Conservation (phyloP, 345 rosid genomes). For the Corchorus olitorius region DNA sequence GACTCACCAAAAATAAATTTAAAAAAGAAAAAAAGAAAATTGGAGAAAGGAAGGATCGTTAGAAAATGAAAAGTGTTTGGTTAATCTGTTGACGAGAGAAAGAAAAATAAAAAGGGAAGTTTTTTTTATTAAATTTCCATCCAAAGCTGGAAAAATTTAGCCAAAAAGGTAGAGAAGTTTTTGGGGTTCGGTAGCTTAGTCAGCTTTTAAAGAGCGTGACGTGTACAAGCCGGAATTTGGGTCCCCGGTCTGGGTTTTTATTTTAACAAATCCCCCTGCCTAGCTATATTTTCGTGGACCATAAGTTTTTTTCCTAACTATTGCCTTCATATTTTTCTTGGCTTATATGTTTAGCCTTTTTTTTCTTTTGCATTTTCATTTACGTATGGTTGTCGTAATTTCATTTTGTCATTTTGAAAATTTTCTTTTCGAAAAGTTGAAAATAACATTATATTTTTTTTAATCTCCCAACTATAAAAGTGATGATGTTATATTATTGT, state of each 20-base stretch:
- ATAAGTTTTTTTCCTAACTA: neutral
- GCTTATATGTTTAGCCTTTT: neutral
- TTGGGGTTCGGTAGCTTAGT: neutral
- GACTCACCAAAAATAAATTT: neutral
- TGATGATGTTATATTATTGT: too few relatives aligned
- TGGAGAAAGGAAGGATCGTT: neutral
- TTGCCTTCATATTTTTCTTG: neutral
- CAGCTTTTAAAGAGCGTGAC: neutral
- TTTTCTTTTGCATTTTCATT: neutral
- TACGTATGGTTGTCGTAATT: neutral
- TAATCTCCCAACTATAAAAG: neutral
- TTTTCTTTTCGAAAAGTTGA: neutral
- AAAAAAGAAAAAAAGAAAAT: neutral
- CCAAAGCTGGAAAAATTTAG: neutral
- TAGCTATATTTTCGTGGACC: constrained; percentile 1
- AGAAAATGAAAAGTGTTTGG: neutral
- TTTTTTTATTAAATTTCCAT: neutral
- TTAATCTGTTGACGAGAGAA: too few relatives aligned
- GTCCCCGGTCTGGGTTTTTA: neutral
- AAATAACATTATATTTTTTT: neutral
- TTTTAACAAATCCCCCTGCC: neutral
- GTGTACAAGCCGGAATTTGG: neutral
- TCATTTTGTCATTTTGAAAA: neutral
- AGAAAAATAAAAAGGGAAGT: neutral
- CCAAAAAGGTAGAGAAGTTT: neutral